These are phyloP conservation scores for Claviceps sp. DNA, from an alignment of 2,329 filamentous ascomycete species.

Conservation along the genomic window DNA sequence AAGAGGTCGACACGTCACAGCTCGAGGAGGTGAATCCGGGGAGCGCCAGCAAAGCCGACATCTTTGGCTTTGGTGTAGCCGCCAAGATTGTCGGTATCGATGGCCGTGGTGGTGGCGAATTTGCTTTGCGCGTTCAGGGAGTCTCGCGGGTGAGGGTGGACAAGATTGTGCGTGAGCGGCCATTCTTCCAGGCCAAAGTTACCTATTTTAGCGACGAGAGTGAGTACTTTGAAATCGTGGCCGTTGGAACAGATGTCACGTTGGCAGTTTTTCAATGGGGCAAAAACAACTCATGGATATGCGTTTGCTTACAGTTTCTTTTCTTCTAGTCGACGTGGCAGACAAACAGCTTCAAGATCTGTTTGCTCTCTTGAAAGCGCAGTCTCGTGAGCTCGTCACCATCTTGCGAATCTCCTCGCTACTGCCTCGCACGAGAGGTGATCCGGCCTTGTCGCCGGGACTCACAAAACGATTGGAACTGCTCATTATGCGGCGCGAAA, in stretches of 20 bases:
- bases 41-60: conserved; percentile 52
- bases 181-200: conserved; percentile 77
- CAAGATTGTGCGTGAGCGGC: conserved; percentile 51
- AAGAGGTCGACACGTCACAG: conserved; percentile 30
- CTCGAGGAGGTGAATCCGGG: conserved; percentile 40
- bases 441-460: conserved; percentile 62
- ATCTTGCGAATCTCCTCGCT: conserved; percentile 75
- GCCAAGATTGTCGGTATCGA: conserved; percentile 69
- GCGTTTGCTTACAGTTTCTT: not conserved
- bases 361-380: conserved; percentile 69
- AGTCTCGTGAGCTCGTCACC: conserved; percentile 76
- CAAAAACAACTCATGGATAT: not conserved
- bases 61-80: conserved; percentile 73
- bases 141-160: conserved; percentile 64
- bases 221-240: conserved; percentile 21
- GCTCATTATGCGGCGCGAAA: conserved; percentile 71
- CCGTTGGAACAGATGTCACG: not conserved
- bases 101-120: conserved; percentile 59
- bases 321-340: conserved; percentile 15
- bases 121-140: conserved; percentile 78
- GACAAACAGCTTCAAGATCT: conserved; percentile 54
- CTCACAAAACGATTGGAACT: conserved; percentile 75
- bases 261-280: not conserved
- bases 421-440: conserved; percentile 54
- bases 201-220: conserved; percentile 56